Evolutionary conservation across 306 rosid species (phyloP).

Genomic region (Datisca glomerata): DNA sequence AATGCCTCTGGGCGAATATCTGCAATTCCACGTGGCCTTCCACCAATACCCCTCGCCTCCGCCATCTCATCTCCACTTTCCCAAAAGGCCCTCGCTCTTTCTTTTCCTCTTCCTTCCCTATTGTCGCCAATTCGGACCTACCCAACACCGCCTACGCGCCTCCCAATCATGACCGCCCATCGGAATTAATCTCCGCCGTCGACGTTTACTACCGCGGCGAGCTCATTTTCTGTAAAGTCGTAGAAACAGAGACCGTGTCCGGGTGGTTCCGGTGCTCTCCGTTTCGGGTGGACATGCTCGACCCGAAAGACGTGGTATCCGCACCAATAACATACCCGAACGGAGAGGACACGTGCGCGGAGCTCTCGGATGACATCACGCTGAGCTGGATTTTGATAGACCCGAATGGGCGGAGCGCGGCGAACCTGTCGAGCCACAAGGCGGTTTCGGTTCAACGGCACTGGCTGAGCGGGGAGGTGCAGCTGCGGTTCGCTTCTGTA

Average conservation of each 20-base stretch:
- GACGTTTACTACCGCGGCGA: slow-evolving; percentile 34
- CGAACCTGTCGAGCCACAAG: slow-evolving; percentile 50
- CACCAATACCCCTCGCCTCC: slow-evolving; percentile 33
- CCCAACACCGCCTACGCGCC: not conserved
- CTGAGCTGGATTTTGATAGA: slow-evolving; percentile 69
- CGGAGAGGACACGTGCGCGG: slow-evolving; percentile 16
- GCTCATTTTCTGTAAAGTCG: slow-evolving; percentile 35
- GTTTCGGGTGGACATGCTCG: slow-evolving; percentile 49
- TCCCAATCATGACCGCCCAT: slow-evolving; percentile 6
- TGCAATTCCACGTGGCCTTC: slow-evolving; percentile 73
- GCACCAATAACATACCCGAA: slow-evolving; percentile 23
- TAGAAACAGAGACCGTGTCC: slow-evolving; percentile 54
- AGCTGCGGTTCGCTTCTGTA: slow-evolving; percentile 36
- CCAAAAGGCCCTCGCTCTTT: slow-evolving; percentile 43
- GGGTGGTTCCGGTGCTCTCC: slow-evolving; percentile 76
- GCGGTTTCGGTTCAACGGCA: slow-evolving; percentile 48
- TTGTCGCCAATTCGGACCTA: slow-evolving; percentile 1
- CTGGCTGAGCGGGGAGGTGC: slow-evolving; percentile 69
- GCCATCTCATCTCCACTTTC: slow-evolving; percentile 30
- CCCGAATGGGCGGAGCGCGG: slow-evolving; percentile 31
- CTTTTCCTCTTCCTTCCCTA: slow-evolving; percentile 51
- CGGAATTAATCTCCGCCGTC: slow-evolving; percentile 49
- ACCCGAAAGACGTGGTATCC: slow-evolving; percentile 49
- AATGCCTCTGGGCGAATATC: slow-evolving; percentile 38
- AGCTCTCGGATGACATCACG: slow-evolving; percentile 19